Conservation (phyloP, 2,329 filamentous ascomycete species). For the Cordyceps tenuipes region DNA sequence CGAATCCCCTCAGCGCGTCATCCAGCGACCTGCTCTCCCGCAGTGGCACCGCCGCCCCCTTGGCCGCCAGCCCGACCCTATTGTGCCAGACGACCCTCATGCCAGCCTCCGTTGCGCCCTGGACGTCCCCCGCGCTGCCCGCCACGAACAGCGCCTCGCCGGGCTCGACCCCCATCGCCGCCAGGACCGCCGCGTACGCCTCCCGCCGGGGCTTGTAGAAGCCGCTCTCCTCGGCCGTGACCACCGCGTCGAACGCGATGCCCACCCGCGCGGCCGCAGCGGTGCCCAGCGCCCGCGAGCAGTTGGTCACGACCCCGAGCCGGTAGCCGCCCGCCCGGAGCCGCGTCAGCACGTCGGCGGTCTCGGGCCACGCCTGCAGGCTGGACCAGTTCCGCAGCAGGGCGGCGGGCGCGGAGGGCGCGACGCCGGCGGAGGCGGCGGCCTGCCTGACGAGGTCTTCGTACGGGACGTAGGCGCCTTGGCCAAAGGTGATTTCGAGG, state of each 20-base stretch:
- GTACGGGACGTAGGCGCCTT: slow-evolving; percentile 26
- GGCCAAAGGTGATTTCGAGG: slow-evolving; percentile 28
- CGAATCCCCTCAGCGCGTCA: slow-evolving; percentile 15
- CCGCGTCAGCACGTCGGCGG: slow-evolving; percentile 13
- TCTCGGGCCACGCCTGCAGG: slow-evolving; percentile 21
- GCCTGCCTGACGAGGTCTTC: slow-evolving; percentile 23
- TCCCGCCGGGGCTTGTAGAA: slow-evolving; percentile 29
- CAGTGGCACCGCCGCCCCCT: slow-evolving; percentile 19
- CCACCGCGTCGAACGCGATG: slow-evolving; percentile 23
- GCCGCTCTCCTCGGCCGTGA: slow-evolving; percentile 32
- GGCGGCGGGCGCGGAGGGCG: slow-evolving; percentile 19
- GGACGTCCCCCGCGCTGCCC: slow-evolving; percentile 31
- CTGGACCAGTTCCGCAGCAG: slow-evolving; percentile 22
- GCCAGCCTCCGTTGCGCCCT: slow-evolving; percentile 28
- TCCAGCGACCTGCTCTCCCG: slow-evolving; percentile 18
- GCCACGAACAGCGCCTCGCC: slow-evolving; percentile 28
- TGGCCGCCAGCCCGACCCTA: slow-evolving; percentile 20
- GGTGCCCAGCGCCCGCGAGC: slow-evolving; percentile 24
- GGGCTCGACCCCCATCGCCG: slow-evolving; percentile 18
- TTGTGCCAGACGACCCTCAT: slow-evolving; percentile 34
- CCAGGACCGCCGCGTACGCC: slow-evolving; percentile 26
- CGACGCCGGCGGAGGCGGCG: slow-evolving; percentile 23
- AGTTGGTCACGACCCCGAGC: slow-evolving; percentile 31
- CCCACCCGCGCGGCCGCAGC: slow-evolving; percentile 15
- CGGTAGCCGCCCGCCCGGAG: slow-evolving; percentile 22